These are phyloP conservation scores for Neophaeococcomyces aloes DNA, from an alignment of 2,329 filamentous ascomycete genomes.

Conservation along the genomic window DNA sequence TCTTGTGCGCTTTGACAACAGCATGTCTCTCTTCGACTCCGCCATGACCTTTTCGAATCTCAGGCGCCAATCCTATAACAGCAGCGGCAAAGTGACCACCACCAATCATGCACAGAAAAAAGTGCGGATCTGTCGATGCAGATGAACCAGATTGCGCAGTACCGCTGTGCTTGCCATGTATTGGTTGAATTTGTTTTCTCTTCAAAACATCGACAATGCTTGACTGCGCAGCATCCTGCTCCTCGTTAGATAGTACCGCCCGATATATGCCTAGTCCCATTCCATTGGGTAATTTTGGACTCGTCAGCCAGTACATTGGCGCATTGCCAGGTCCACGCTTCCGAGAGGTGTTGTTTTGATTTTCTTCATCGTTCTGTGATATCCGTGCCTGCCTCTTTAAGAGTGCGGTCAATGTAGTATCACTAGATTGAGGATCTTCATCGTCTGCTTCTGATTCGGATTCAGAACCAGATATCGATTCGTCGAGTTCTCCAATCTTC, in stretches of 20 bases:
- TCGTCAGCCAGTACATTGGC: constrained; percentile 77
- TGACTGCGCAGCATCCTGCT: constrained; percentile 53
- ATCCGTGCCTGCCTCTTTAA: constrained; percentile 75
- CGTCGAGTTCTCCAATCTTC: constrained; percentile 73
- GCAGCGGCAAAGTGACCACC: constrained; percentile 96
- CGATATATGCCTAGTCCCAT: constrained; percentile 78
- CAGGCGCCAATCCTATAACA: constrained; percentile 79
- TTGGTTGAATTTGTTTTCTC: constrained; percentile 65
- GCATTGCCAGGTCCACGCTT: constrained; percentile 53
- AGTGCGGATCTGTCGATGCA: constrained; percentile 62
- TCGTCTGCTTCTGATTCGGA: constrained; percentile 57
- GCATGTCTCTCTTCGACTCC: constrained; percentile 74
- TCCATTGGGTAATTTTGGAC: constrained; percentile 62
- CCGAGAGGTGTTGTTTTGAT: constrained; percentile 37
- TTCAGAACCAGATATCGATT: constrained; percentile 75
- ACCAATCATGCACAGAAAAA: constrained; percentile 97
- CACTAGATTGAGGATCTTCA: constrained; percentile 41
- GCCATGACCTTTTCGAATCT: constrained; percentile 56
- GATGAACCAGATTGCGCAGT: constrained; percentile 44
- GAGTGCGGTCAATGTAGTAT: constrained; percentile 63
- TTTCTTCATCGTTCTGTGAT: constrained; percentile 41
- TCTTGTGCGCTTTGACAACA: constrained; percentile 86
- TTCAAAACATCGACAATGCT: constrained; percentile 58
- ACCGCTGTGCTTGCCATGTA: constrained; percentile 30
- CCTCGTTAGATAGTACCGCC: constrained; percentile 62